Conservation (phyloP, 306 rosid species). For the Fragaria vesca region DNA sequence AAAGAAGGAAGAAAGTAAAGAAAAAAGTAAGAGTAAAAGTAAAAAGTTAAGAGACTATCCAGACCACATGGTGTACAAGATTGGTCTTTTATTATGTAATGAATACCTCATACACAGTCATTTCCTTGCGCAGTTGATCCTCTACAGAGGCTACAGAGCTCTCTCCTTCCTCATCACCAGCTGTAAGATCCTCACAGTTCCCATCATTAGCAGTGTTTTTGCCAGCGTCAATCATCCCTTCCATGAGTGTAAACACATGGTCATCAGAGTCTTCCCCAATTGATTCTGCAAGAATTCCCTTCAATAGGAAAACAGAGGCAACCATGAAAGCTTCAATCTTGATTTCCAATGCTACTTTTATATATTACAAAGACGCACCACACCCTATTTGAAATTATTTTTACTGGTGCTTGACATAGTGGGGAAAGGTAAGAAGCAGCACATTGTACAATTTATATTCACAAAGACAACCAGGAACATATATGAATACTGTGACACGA, state of each 20-base stretch:
- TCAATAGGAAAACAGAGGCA: conserved; percentile 10
- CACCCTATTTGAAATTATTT: conserved; percentile 11
- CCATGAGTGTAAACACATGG: conserved; percentile 59
- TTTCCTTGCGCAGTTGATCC: conserved; percentile 82
- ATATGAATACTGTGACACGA: neutral
- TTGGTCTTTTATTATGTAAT: conserved; percentile 1
- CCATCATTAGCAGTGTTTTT: conserved; percentile 59
- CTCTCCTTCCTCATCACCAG: conserved; percentile 89
- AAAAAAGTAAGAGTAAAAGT: neutral
- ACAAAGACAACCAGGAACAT: neutral
- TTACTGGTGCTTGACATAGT: neutral
- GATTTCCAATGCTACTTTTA: conserved; percentile 14
- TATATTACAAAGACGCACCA: neutral
- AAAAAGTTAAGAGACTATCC: neutral
- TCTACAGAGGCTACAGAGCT: conserved; percentile 77
- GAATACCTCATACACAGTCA: conserved; percentile 86
- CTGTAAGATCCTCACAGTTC: conserved; percentile 61
- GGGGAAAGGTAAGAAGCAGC: neutral
- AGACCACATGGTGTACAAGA: neutral
- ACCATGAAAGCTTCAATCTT: conserved; percentile 23
- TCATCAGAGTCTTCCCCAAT: conserved; percentile 48
- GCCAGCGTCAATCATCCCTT: conserved; percentile 57
- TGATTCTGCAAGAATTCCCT: conserved; percentile 84
- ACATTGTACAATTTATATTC: neutral
- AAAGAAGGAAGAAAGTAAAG: neutral